Percentiles rank a stretch among this genome's conserved stretches.
Conservation (phyloP, 441 rosid species). For the Erodium moschatum region DNA sequence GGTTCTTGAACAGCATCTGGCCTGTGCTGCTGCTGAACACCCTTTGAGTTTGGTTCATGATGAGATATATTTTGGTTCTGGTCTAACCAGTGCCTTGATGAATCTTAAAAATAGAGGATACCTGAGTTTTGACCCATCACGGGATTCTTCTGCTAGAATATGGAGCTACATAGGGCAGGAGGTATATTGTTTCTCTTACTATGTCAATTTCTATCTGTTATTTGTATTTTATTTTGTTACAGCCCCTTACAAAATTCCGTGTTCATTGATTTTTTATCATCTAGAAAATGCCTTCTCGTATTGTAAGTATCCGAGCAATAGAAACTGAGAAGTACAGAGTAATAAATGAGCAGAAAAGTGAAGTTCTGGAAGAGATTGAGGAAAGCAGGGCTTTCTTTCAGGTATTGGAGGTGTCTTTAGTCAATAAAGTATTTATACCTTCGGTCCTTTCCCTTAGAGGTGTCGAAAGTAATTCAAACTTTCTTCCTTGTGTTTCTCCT, state of each 20-base stretch:
- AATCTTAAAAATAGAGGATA: conserved; percentile 52
- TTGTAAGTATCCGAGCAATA: conserved; percentile 70
- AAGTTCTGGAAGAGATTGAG: conserved; percentile 85
- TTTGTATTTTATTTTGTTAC: not conserved
- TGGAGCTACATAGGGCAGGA: conserved; percentile 80
- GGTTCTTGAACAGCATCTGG: conserved; percentile 86
- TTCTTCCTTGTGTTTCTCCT: not conserved
- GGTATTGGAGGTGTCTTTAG: conserved; percentile 28
- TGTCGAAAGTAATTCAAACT: not conserved
- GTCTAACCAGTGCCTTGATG: conserved; percentile 39
- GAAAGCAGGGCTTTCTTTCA: conserved; percentile 97
- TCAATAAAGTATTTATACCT: not conserved
- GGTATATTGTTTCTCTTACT: conserved; percentile 32
- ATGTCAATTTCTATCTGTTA: not conserved
- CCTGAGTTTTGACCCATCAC: conserved; percentile 43
- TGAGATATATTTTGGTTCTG: conserved; percentile 62
- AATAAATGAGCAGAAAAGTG: conserved; percentile 37
- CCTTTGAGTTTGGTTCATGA: conserved; percentile 67
- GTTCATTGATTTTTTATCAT: conserved; percentile 10
- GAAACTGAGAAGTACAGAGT: conserved; percentile 63
- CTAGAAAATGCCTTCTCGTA: conserved; percentile 63
- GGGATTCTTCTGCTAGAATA: conserved; percentile 47
- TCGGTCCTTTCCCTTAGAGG: not conserved
- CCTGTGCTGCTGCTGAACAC: conserved; percentile 79
- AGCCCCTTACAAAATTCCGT: not conserved